Percentiles rank a stretch among this genome's conserved stretches.
Evolutionary conservation across 495 filamentous ascomycete species (phyloP).

Genomic region (Talaromyces liani): DNA sequence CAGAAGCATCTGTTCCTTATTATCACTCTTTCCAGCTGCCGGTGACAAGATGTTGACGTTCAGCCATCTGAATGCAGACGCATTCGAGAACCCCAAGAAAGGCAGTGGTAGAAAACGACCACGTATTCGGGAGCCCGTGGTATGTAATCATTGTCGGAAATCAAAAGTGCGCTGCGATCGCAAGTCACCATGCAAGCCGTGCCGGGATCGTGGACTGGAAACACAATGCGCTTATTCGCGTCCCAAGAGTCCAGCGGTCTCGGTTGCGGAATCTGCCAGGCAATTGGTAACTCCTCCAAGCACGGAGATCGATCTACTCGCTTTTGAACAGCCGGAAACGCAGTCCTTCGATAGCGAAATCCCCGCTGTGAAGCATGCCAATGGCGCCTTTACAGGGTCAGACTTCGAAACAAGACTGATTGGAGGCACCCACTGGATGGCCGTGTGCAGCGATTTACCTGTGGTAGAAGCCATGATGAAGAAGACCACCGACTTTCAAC

Average conservation of each 20-base stretch:
- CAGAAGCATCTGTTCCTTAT: neutral
- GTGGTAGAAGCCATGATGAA: neutral
- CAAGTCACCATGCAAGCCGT: slow-evolving; percentile 13
- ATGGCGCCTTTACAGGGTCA: neutral
- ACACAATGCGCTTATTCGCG: neutral
- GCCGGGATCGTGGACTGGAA: neutral
- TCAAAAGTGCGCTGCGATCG: slow-evolving; percentile 20
- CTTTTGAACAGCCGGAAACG: no score
- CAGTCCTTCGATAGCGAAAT: neutral
- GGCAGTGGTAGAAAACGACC: neutral
- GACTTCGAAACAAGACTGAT: neutral
- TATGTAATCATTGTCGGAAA: slow-evolving; percentile 14
- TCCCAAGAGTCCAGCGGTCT: neutral
- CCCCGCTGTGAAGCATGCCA: neutral
- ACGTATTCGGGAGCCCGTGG: slow-evolving; percentile 11
- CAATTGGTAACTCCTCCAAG: neutral
- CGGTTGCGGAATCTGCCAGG: neutral
- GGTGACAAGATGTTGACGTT: neutral
- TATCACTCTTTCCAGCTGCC: neutral
- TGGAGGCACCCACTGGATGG: neutral
- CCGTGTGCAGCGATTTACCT: neutral
- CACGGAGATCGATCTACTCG: neutral
- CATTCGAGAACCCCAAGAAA: neutral
- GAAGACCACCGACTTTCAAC: neutral
- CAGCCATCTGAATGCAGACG: neutral